A percentile compares a stretch with the other conserved stretches of the same genome.
Evolutionary conservation across 176 grass and related monocot species (phyloP).

Genomic region (Poa pratensis): DNA sequence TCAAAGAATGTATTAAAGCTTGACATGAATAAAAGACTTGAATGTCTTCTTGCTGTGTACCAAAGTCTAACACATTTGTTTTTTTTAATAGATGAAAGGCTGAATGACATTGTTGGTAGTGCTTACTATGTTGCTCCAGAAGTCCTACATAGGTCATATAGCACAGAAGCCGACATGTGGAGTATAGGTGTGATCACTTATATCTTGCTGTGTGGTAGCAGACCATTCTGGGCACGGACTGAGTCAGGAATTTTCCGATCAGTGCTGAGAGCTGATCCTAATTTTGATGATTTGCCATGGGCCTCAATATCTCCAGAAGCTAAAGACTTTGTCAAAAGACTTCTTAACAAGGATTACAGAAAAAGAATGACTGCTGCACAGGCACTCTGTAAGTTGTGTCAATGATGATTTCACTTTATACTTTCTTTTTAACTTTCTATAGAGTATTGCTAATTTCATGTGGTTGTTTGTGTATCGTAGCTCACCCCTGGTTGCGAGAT

Average conservation of each 20-base stretch:
- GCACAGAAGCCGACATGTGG: constrained; percentile 98
- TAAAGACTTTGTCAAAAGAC: constrained; percentile 97
- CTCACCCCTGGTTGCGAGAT: constrained; percentile 94
- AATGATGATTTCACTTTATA: not conserved
- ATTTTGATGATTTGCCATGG: constrained; percentile 91
- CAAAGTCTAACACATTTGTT: constrained; percentile 26
- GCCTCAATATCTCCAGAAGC: constrained; percentile 74
- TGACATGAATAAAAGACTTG: constrained; percentile 15
- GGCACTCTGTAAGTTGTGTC: constrained; percentile 77
- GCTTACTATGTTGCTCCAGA: constrained; percentile 99
- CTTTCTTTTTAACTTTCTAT: constrained; percentile 30
- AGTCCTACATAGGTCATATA: constrained; percentile 96
- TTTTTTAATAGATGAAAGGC: constrained; percentile 85
- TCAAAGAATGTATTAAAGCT: constrained; percentile 2
- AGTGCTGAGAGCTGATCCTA: constrained; percentile 95
- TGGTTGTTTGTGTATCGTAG: constrained; percentile 50
- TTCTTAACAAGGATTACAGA: constrained; percentile 98
- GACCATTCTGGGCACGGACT: constrained; percentile 98
- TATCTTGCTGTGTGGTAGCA: constrained; percentile 95
- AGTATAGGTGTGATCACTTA: constrained; percentile 97
- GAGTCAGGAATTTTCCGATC: constrained; percentile 99
- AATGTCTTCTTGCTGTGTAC: constrained; percentile 1
- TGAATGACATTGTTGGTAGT: constrained; percentile 99
- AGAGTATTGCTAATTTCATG: constrained; percentile 15
- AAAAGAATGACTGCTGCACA: constrained; percentile 98